A percentile compares a stretch with the other conserved stretches of the same genome.
These are phyloP conservation scores for Tolypocladium cylindrosporum DNA, from an alignment of 2,329 filamentous ascomycete species.

Conservation along the genomic window DNA sequence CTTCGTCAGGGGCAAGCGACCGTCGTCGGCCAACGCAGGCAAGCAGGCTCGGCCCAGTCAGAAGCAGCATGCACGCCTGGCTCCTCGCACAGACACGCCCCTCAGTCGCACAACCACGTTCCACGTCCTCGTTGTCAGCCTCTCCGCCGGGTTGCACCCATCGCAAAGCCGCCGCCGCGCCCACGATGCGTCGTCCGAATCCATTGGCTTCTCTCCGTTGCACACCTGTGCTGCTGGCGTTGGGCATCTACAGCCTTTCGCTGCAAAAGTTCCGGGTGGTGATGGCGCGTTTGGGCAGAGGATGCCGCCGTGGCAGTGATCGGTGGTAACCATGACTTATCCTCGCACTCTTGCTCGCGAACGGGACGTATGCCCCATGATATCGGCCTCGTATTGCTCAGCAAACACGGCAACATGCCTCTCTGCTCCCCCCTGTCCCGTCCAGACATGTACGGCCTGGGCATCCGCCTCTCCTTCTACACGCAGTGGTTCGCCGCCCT, in stretches of 20 bases:
- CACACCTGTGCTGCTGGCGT: not conserved
- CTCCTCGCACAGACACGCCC: no score
- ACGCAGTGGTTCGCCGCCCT: slow-evolving; percentile 24
- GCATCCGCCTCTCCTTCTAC: slow-evolving; percentile 4
- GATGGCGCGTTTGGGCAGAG: not conserved
- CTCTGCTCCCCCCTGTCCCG: not conserved
- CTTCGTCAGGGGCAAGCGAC: no score
- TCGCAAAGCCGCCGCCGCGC: not conserved
- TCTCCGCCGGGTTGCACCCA: not conserved
- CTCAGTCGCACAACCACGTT: not conserved
- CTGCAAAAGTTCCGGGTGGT: no score
- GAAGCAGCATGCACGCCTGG: no score
- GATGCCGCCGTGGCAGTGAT: no score
- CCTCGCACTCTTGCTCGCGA: no score
- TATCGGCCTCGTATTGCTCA: not conserved
- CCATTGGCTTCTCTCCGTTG: not conserved
- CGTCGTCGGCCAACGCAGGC: no score
- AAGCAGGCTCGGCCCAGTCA: no score
- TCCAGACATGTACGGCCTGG: slow-evolving; percentile 3
- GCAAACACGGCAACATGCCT: not conserved
- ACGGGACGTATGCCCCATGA: not conserved
- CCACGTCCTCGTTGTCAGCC: not conserved
- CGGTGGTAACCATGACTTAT: no score
- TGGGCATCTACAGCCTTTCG: not conserved
- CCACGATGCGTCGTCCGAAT: not conserved